A percentile compares a stretch with the other conserved stretches of the same genome.
Conservation (phyloP, 2,329 filamentous ascomycete species). For the Ophiosphaerella herpotricha region DNA sequence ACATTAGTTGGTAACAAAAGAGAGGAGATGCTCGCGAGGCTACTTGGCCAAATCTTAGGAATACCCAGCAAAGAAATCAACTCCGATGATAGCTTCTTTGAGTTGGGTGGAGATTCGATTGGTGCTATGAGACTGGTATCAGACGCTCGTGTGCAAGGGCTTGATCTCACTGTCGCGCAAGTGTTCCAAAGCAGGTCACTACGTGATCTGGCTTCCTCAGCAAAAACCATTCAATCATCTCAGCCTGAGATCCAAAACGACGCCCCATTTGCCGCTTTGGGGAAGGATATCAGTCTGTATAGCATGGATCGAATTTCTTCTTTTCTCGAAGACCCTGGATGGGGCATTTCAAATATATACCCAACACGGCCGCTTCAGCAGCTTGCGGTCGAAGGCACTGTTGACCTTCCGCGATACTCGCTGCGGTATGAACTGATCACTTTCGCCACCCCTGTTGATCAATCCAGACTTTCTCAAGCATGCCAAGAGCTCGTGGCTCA, state of each 20-base stretch:
- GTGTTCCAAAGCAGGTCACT: constrained; percentile 53
- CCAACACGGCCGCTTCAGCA: constrained; percentile 64
- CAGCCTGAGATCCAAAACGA: constrained; percentile 30
- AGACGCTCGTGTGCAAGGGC: constrained; percentile 42
- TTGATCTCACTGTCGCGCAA: constrained; percentile 49
- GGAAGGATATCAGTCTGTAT: constrained; percentile 50
- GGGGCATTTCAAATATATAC: constrained; percentile 60
- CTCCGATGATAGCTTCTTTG: constrained; percentile 50
- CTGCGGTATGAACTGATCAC: constrained; percentile 68
- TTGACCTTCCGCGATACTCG: constrained; percentile 63
- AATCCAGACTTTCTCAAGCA: constrained; percentile 53
- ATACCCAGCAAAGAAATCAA: constrained; percentile 43
- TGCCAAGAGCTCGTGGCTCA: constrained; percentile 62
- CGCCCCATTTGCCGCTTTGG: constrained; percentile 59
- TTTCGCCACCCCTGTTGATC: constrained; percentile 58
- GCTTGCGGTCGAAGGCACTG: constrained; percentile 63
- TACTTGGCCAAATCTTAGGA: constrained; percentile 36
- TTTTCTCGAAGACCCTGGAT: constrained; percentile 56
- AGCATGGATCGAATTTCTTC: constrained; percentile 56
- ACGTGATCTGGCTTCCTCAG: constrained; percentile 32
- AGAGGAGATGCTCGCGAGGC: constrained; percentile 34
- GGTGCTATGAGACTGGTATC: constrained; percentile 52
- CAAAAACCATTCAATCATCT: constrained; percentile 34
- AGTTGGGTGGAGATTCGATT: constrained; percentile 54
- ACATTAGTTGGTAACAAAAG: constrained; percentile 47